Conservation (phyloP, 192 early-diverging fungal species). For the Rhizoclosmatium globosum region DNA sequence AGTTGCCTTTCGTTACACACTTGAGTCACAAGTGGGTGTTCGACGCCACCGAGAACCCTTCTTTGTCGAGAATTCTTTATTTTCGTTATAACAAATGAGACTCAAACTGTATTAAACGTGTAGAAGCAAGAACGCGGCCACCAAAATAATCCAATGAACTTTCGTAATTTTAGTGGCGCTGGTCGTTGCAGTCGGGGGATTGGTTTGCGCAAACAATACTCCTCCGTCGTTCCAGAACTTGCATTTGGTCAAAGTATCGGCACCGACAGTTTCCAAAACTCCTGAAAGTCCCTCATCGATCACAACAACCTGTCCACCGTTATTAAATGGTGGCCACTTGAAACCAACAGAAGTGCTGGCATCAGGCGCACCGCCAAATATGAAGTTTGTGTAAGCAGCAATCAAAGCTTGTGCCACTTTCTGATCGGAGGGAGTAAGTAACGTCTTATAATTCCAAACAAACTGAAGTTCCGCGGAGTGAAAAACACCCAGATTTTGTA, state of each 20-base stretch:
- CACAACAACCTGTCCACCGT: not conserved
- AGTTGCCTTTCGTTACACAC: too few species aligned
- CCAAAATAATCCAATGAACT: too few species aligned
- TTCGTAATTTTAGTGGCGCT: too few species aligned
- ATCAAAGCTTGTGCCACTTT: not conserved
- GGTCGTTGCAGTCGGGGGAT: too few species aligned
- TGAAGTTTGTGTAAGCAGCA: not conserved
- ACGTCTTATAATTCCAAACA: not conserved
- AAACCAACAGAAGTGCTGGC: not conserved
- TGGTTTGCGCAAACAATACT: too few species aligned
- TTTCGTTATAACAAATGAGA: too few species aligned
- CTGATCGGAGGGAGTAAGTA: not conserved
- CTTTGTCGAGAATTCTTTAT: too few species aligned
- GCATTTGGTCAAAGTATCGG: not conserved
- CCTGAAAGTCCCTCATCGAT: not conserved
- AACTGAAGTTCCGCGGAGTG: not conserved
- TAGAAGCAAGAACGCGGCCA: too few species aligned
- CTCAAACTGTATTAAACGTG: too few species aligned
- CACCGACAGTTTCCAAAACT: not conserved
- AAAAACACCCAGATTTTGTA: not conserved
- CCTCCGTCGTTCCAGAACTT: not conserved
- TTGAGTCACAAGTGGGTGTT: too few species aligned
- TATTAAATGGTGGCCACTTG: constrained; percentile 1
- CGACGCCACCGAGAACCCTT: too few species aligned
- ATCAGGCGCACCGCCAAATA: not conserved